Base-by-base conservation (phyloP, 2,329 filamentous ascomycete species). In the Scytalidium lignicola region DNA sequence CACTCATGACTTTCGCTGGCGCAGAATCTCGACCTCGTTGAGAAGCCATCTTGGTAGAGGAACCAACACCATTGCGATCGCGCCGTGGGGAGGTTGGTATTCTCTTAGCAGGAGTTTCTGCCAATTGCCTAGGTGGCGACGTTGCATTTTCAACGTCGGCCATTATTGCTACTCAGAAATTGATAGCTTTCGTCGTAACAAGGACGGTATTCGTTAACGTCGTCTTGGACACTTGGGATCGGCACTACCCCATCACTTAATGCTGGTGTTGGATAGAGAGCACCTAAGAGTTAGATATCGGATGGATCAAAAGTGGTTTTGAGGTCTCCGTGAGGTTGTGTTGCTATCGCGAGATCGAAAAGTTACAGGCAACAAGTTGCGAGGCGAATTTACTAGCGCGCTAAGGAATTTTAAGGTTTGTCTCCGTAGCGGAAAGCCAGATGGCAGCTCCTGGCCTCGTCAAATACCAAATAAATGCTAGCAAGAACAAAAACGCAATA, bases 1-100 rank as follows among this genome's bases (percentile, higher is more conserved):
- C 90, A 43, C 80, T 83, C 54, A 74, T 75, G 47, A 49, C 46
- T 18, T 54, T 58, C 18, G 47, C 50, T 17, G 54, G 49, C 52
- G 52, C 47, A 50, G 55, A 45, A 48, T 55, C 44, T 41, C 49
- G 50, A 21, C 51, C 51, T 47, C 54, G 55, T 28, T 29, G 48
- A 19, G 45, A 41, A 15, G 21, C 22, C 12, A 49, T 39, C 46
- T 49, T 55, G 47, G 51, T 47, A 19, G 50, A 49, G 44, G 56
- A 28, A 41, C 44, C 47, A 20, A 48, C 45, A 29, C 50, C 43
- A 53, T 55, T 55, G 50, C 51, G 67, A 51, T 60, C 58, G 44
- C 56, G 59, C 22, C 48, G 53, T 17, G 56, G 58, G 10, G 57
- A 54, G 9, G 54, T 50, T 13, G 54, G 49, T 2, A 45, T 42